phyloP scores from a whole-genome alignment of 2,329 filamentous ascomycete species.

The Fusarium sp. region DNA sequence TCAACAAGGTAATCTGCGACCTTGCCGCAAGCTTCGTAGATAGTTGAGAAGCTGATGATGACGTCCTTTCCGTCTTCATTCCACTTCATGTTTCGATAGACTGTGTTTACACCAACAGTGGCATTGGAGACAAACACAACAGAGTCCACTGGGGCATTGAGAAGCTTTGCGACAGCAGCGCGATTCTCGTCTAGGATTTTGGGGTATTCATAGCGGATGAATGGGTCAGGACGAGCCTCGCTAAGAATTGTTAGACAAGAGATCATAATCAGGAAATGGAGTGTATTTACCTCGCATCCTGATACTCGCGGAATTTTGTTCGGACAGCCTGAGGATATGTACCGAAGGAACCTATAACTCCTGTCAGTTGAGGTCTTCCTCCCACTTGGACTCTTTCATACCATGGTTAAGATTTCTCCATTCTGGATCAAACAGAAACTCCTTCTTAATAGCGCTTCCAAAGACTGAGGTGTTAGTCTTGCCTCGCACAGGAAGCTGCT shows the following conservation, averaged over 20 bases:
- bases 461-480: constrained; percentile 43
- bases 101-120: constrained; percentile 80
- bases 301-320: constrained; percentile 70
- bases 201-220: constrained; percentile 77
- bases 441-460: constrained; percentile 61
- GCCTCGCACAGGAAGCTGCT: constrained; percentile 41
- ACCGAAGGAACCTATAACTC: constrained; percentile 77
- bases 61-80: constrained; percentile 77
- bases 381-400: constrained; percentile 49
- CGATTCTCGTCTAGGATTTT: constrained; percentile 74
- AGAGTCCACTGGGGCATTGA: constrained; percentile 74
- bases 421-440: constrained; percentile 76
- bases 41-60: constrained; percentile 81
- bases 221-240: constrained; percentile 79
- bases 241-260: constrained; percentile 5
- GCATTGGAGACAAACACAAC: constrained; percentile 86
- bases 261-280: background rate
- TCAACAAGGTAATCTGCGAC: constrained; percentile 79
- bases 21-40: constrained; percentile 83
- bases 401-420: constrained; percentile 85
- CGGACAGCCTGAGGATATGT: constrained; percentile 75
- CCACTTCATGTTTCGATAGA: constrained; percentile 81
- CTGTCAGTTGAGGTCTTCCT: background rate
- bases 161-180: constrained; percentile 71
- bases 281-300: constrained; percentile 61